Evolutionary conservation across 495 filamentous ascomycete genomes (phyloP).

Genomic region (Tuber indicum): DNA sequence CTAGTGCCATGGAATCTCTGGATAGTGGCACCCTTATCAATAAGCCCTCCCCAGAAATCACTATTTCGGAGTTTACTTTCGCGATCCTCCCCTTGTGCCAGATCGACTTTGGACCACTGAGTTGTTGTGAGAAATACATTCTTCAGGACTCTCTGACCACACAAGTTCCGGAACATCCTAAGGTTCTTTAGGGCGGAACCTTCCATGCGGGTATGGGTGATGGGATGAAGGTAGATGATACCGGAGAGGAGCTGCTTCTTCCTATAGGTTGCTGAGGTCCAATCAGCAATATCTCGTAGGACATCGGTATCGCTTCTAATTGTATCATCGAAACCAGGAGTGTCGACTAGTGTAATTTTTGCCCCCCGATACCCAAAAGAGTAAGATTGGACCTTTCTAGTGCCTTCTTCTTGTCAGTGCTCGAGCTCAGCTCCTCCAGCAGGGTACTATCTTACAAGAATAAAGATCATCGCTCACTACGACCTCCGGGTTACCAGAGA

Average conservation of each 20-base stretch:
- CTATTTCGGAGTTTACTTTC: constrained; percentile 42
- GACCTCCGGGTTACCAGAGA: constrained; percentile 25
- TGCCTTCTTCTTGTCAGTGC: constrained; percentile 20
- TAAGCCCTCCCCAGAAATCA: constrained; percentile 46
- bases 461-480: constrained; percentile 28
- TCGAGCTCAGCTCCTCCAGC: not conserved
- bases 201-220: constrained; percentile 44
- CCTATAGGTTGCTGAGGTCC: constrained; percentile 38
- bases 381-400: constrained; percentile 19
- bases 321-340: constrained; percentile 51
- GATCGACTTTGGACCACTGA: constrained; percentile 44
- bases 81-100: constrained; percentile 21
- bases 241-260: constrained; percentile 37
- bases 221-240: constrained; percentile 49
- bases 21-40: constrained; percentile 34
- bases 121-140: constrained; percentile 48
- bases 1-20: constrained; percentile 37
- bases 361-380: constrained; percentile 18
- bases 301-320: constrained; percentile 44
- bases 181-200: constrained; percentile 46
- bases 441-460: constrained; percentile 20
- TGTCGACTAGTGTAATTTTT: constrained; percentile 46
- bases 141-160: constrained; percentile 42
- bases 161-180: constrained; percentile 46
- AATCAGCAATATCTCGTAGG: constrained; percentile 43